Evolutionary conservation across 1,139 yeast species (phyloP).

Genomic region (Lodderomyces oxycetoniae): DNA sequence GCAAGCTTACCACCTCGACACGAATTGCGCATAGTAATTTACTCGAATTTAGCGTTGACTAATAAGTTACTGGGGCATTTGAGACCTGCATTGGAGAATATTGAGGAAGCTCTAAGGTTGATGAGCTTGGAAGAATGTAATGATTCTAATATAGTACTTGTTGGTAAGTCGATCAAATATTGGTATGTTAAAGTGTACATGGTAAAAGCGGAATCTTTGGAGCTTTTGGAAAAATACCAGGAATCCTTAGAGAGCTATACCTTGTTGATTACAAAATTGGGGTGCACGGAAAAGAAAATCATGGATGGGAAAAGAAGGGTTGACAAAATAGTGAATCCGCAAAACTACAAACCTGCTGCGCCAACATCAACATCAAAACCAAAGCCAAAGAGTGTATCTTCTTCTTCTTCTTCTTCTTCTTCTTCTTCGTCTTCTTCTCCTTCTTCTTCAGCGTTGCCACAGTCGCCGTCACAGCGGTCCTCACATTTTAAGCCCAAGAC

Average conservation of each 20-base stretch:
- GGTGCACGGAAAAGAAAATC: slow-evolving; percentile 57
- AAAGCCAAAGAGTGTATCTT: slow-evolving; percentile 15
- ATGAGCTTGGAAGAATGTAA: slow-evolving; percentile 36
- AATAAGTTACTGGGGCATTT: slow-evolving; percentile 71
- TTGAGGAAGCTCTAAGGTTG: slow-evolving; percentile 54
- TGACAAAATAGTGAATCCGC: slow-evolving; percentile 56
- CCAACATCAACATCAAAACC: too few relatives aligned
- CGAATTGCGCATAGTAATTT: slow-evolving; percentile 60
- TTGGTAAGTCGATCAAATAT: slow-evolving; percentile 56
- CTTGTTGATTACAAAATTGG: slow-evolving; percentile 54
- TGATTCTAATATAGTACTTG: slow-evolving; percentile 16
- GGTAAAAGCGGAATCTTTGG: slow-evolving; percentile 79
- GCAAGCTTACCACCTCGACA: slow-evolving; percentile 61
- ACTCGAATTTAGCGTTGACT: slow-evolving; percentile 74
- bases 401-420: slow-evolving; percentile 13
- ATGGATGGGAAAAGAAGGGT: slow-evolving; percentile 86
- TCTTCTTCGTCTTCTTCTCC: not conserved
- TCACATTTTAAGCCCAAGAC: slow-evolving; percentile 18
- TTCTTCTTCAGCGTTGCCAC: not conserved
- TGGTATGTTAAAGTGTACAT: slow-evolving; percentile 70
- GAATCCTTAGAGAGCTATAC: slow-evolving; percentile 62
- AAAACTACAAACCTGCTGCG: slow-evolving; percentile 14
- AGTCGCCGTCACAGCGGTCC: slow-evolving; percentile 9
- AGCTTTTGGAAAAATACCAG: slow-evolving; percentile 64
- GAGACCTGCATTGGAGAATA: slow-evolving; percentile 51